phyloP scores from a whole-genome alignment of 2,329 filamentous ascomycete genomes.

The Escovopsis sp. region DNA sequence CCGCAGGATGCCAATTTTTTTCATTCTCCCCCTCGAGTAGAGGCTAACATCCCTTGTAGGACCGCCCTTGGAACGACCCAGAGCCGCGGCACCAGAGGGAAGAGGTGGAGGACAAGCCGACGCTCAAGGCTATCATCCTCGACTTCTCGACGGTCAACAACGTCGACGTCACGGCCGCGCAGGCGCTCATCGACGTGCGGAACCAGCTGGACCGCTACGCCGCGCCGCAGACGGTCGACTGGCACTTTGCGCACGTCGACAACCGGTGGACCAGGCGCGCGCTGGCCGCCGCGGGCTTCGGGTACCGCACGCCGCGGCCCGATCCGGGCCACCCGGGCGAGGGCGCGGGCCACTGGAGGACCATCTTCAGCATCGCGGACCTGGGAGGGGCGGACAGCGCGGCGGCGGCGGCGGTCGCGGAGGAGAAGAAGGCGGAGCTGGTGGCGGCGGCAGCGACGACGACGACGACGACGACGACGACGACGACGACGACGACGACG shows the following conservation, averaged over 20 bases:
- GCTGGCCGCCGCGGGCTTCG: slow-evolving; percentile 38
- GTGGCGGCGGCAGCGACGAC: slow-evolving; percentile 23
- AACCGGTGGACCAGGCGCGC: slow-evolving; percentile 44
- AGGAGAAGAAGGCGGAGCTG: slow-evolving; percentile 37
- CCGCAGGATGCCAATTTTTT: slow-evolving; percentile 1
- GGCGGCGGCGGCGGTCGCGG: slow-evolving; percentile 36
- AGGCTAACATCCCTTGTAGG: slow-evolving; percentile 12
- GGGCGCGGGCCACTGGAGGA: slow-evolving; percentile 36
- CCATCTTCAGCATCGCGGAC: slow-evolving; percentile 86
- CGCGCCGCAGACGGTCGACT: slow-evolving; percentile 28
- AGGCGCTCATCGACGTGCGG: slow-evolving; percentile 38
- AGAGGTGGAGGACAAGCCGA: slow-evolving; percentile 26
- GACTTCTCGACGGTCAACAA: slow-evolving; percentile 42
- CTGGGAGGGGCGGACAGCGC: slow-evolving; percentile 60
- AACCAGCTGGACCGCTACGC: slow-evolving; percentile 38
- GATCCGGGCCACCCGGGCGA: slow-evolving; percentile 9
- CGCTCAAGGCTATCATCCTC: slow-evolving; percentile 39
- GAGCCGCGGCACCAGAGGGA: slow-evolving; percentile 21
- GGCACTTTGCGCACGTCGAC: slow-evolving; percentile 37
- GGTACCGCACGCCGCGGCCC: slow-evolving; percentile 21
- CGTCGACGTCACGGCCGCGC: slow-evolving; percentile 40
- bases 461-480: slow-evolving; percentile 6
- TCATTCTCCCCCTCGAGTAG: not conserved
- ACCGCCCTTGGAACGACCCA: slow-evolving; percentile 45
- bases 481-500: slow-evolving; percentile 24